Base-by-base conservation (phyloP, 352 stramenopile genomes). In the Phytophthora pseudosyringae region DNA sequence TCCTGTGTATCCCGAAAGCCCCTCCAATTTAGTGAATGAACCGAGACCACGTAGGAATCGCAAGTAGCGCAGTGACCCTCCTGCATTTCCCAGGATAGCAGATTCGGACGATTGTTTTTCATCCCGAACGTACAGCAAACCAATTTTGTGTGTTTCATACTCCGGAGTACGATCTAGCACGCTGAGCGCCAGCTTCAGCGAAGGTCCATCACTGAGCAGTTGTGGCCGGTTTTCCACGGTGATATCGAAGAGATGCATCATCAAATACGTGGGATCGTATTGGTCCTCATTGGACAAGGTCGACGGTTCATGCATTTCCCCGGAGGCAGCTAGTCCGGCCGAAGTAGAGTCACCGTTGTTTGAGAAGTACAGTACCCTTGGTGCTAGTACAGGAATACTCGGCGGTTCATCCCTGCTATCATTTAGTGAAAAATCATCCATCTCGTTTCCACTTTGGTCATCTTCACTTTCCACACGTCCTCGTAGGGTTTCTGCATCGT, bases 111-210 rank as follows among this genome's bases (percentile, higher is more conserved):
- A 78, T 61, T 89, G 76, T n/a, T 78, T 89, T n/a, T 54, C 55
- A 25, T 77, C 73, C 10, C 76, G 73, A 13, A 94, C 68, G 51
- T 95, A 95, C 11, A 96, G 35, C 21, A 96, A 61, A 3, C 88
- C 88, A 35, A 96, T 89, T 59, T 96, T 96, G 71, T 96, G 88
- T 2, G 88, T 95, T 59, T 96, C 88, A 62, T 86, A 88, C 60
- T 80, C 75, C 6, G 87, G 88, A 16, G 84, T 95, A 26, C 88
- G 83, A 62, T 96, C 88, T 13, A 96, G 55, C 8, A 96, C 87
- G 25, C 46, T 90, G 15, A 96, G 66, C 3, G 81, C 88, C 9
- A 93, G 71, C 7, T 67, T 60, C 16, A 96, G 59, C 5, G 81
- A 60, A 7, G 73, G 54, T 1, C 87, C 83, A 36, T 92, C 71